These are phyloP conservation scores for Fusarium equiseti DNA, from an alignment of 2,329 filamentous ascomycete species.

Conservation along the genomic window DNA sequence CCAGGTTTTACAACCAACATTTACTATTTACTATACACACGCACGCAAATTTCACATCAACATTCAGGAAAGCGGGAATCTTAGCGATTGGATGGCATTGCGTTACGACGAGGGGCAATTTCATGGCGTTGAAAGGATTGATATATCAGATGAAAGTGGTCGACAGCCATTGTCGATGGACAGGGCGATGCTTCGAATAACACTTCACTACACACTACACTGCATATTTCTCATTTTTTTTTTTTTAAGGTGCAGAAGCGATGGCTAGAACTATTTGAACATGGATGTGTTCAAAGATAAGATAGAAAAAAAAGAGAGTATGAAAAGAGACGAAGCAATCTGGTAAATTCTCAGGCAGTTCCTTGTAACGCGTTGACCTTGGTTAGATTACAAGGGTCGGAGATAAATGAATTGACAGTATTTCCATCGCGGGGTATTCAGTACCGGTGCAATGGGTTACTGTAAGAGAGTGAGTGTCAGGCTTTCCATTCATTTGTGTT, in stretches of 20 bases:
- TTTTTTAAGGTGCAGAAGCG: slow-evolving; percentile 37
- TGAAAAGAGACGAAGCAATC: slow-evolving; percentile 32
- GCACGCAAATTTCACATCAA: slow-evolving; percentile 36
- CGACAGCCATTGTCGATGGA: slow-evolving; percentile 10
- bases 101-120: slow-evolving; percentile 35
- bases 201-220: not conserved
- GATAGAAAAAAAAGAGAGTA: slow-evolving; percentile 36
- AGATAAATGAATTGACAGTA: not conserved
- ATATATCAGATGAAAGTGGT: slow-evolving; percentile 36
- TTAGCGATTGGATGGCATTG: slow-evolving; percentile 47
- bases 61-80: slow-evolving; percentile 46
- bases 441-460: slow-evolving; percentile 14
- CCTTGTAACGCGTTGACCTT: not conserved
- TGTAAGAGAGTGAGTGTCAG: not conserved
- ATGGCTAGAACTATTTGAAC: slow-evolving; percentile 45
- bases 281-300: slow-evolving; percentile 30
- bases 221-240: slow-evolving; percentile 36
- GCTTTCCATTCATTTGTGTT: not conserved
- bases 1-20: slow-evolving; percentile 21
- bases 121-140: slow-evolving; percentile 44
- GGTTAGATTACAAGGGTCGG: not conserved
- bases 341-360: slow-evolving; percentile 24
- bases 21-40: slow-evolving; percentile 34
- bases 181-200: slow-evolving; percentile 11
- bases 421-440: not conserved